Conservation (phyloP, 176 grass and related monocot species). For the Bolboschoenus planiculmis region DNA sequence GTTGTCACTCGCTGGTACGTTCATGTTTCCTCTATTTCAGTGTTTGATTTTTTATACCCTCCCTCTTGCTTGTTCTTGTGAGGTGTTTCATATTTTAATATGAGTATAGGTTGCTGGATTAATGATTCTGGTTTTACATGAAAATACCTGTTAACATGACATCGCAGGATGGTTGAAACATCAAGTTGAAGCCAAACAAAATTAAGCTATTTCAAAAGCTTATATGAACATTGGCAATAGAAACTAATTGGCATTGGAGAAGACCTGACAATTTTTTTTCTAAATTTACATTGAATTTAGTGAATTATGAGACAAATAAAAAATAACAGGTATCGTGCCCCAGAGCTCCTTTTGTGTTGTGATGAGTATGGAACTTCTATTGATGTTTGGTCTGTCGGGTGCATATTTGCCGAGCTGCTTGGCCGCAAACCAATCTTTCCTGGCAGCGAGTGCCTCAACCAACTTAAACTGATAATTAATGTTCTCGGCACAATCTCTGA, state of each 20-base stretch:
- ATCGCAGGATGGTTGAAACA: not conserved
- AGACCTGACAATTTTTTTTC: not conserved
- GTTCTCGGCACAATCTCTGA: slow-evolving; percentile 35
- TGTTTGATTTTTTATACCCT: not conserved
- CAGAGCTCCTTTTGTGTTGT: slow-evolving; percentile 44
- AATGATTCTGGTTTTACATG: not conserved
- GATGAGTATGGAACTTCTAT: slow-evolving; percentile 41
- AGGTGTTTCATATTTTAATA: not conserved
- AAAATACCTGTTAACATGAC: not conserved
- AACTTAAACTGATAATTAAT: slow-evolving; percentile 38
- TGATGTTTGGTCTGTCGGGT: slow-evolving; percentile 44
- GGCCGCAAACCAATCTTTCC: slow-evolving; percentile 45
- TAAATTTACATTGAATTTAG: not conserved
- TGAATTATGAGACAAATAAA: not conserved
- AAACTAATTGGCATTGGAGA: not conserved
- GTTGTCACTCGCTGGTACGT: slow-evolving; percentile 34
- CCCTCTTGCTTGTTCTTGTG: not conserved
- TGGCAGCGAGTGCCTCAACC: slow-evolving; percentile 37
- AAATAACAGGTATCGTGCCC: slow-evolving; percentile 34
- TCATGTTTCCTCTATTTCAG: not conserved
- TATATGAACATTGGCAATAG: not conserved
- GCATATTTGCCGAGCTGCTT: slow-evolving; percentile 44
- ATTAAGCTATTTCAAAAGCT: not conserved
- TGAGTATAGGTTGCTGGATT: not conserved
- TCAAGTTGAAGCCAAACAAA: not conserved